A percentile compares a stretch with the other conserved stretches of the same genome.
These are phyloP conservation scores for Colletotrichum theobromicola DNA, from an alignment of 2,329 filamentous ascomycete genomes.

Conservation along the genomic window DNA sequence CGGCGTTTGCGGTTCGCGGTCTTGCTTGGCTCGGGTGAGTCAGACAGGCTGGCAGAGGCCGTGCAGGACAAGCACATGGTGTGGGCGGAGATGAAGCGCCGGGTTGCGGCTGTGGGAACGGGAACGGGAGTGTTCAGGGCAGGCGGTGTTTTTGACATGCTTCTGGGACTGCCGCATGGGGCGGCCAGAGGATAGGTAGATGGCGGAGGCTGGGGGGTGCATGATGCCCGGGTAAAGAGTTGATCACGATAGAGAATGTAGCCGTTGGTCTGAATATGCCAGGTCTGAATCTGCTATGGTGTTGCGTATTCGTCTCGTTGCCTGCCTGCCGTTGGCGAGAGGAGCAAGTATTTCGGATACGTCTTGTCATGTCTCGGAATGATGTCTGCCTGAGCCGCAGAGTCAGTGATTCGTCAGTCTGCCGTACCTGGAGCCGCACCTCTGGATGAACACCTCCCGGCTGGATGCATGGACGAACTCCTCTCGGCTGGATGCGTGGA, in stretches of 20 bases:
- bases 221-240: not conserved
- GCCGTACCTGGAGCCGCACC: not conserved
- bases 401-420: not conserved
- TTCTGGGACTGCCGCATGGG: not conserved
- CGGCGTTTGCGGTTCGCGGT: not conserved
- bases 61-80: not conserved
- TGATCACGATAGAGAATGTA: not conserved
- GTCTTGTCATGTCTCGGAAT: not conserved
- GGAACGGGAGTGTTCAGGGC: not conserved
- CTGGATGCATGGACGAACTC: not conserved
- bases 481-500: not conserved
- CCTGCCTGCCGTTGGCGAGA: not conserved
- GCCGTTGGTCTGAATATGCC: not conserved
- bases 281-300: not conserved
- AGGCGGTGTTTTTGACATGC: not conserved
- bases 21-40: not conserved
- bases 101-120: not conserved
- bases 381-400: not conserved
- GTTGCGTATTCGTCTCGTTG: not conserved
- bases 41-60: not conserved
- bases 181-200: not conserved
- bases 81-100: not conserved
- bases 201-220: not conserved
- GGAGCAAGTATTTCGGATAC: not conserved
- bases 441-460: not conserved